These are phyloP conservation scores for Flaveria robusta DNA, from an alignment of 129 eudicot genomes.

Conservation along the genomic window DNA sequence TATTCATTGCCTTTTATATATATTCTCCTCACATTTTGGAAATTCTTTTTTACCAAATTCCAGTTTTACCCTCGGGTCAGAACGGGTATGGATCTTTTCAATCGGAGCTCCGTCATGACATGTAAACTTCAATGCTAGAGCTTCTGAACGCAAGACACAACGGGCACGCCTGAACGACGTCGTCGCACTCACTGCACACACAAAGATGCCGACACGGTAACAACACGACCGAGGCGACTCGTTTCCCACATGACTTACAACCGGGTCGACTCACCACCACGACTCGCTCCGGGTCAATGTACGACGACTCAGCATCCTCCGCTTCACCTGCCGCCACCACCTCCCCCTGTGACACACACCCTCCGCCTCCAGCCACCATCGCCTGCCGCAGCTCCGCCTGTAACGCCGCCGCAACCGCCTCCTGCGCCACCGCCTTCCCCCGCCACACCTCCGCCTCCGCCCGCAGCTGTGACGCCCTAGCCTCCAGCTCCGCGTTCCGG, in stretches of 20 bases:
- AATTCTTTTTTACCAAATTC: slow-evolving; percentile 9
- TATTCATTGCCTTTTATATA: neutral
- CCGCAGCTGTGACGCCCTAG: slow-evolving; percentile 56
- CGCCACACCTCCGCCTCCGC: slow-evolving; percentile 66
- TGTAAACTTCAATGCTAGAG: slow-evolving; percentile 65
- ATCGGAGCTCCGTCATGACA: slow-evolving; percentile 35
- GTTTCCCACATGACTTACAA: slow-evolving; percentile 64
- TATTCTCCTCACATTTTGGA: slow-evolving; percentile 19
- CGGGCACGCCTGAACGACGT: slow-evolving; percentile 65
- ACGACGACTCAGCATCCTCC: slow-evolving; percentile 75
- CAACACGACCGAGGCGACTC: slow-evolving; percentile 72
- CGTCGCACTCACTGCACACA: slow-evolving; percentile 66
- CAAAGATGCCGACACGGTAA: slow-evolving; percentile 81
- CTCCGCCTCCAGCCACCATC: slow-evolving; percentile 38
- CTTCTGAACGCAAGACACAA: slow-evolving; percentile 56
- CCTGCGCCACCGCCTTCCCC: slow-evolving; percentile 58
- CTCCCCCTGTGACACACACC: slow-evolving; percentile 27
- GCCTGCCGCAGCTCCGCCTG: slow-evolving; percentile 67
- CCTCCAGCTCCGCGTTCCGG: slow-evolving; percentile 65
- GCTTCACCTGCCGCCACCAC: slow-evolving; percentile 42
- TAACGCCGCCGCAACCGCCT: slow-evolving; percentile 53
- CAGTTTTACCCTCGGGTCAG: slow-evolving; percentile 28
- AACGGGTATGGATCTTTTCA: neutral
- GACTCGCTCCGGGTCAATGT: slow-evolving; percentile 66
- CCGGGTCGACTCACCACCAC: slow-evolving; percentile 53